Conservation (phyloP, 257 asterid species). For the Fraxinus cuspidata region DNA sequence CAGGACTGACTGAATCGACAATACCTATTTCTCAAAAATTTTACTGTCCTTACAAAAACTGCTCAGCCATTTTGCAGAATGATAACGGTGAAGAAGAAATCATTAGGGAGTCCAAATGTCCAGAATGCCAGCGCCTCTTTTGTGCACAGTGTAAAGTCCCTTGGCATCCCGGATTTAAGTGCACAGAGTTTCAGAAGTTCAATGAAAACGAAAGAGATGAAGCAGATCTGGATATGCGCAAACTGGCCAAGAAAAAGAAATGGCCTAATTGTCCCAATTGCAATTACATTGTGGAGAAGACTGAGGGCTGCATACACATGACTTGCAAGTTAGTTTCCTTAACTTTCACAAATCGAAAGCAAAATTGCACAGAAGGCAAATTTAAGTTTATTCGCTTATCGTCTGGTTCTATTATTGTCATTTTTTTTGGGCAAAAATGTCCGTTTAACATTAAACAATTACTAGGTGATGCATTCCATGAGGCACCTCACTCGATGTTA, state of each 20-base stretch:
- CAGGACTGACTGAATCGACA: conserved; percentile 1
- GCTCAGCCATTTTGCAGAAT: conserved; percentile 19
- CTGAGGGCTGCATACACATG: conserved; percentile 25
- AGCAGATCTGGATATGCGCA: conserved; percentile 30
- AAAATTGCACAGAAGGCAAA: too few species aligned
- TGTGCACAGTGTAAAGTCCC: conserved; percentile 15
- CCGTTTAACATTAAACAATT: too few species aligned
- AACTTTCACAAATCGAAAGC: too few species aligned
- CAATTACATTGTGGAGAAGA: conserved; percentile 23
- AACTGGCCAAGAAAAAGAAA: conserved; percentile 22
- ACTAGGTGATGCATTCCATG: too few species aligned
- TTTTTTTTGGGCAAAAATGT: too few species aligned
- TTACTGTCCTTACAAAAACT: conserved; percentile 18
- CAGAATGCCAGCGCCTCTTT: conserved; percentile 8
- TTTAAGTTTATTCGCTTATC: too few species aligned
- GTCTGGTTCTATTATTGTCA: too few species aligned
- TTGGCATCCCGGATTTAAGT: conserved; percentile 16
- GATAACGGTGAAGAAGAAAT: conserved; percentile 6
- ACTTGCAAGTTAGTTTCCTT: conserved; percentile 25
- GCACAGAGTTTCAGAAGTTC: conserved; percentile 6
- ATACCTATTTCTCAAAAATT: conserved; percentile 15
- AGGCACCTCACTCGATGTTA: too few species aligned
- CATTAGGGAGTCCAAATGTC: background rate
- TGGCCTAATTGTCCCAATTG: conserved; percentile 39
- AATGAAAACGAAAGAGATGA: conserved; percentile 18